Conservation (phyloP, 306 rosid genomes). For the Leucaena leucocephala region DNA sequence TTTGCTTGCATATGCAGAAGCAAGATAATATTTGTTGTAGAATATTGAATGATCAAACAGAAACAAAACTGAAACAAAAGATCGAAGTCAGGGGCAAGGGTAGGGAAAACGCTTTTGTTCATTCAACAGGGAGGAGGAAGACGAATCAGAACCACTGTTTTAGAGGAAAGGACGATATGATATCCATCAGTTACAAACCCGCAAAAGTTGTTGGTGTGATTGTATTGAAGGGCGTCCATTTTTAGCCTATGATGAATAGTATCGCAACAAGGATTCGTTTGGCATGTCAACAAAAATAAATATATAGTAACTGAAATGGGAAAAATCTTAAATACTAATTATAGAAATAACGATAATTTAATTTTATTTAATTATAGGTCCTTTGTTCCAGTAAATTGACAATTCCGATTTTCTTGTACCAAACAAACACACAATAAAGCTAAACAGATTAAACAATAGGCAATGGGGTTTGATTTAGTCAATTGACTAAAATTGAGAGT, state of each 20-base stretch:
- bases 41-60: slow-evolving; percentile 10
- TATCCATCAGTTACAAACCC: not conserved
- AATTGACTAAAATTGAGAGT: too few relatives aligned
- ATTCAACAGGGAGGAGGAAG: not conserved
- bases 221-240: not conserved
- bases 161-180: not conserved
- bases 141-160: not conserved
- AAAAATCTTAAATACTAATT: too few relatives aligned
- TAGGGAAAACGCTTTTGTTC: not conserved
- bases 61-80: not conserved
- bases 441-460: too few relatives aligned
- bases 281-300: not conserved
- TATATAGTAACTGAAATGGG: too few relatives aligned
- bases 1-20: slow-evolving; percentile 29
- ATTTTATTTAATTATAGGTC: too few relatives aligned
- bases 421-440: too few relatives aligned
- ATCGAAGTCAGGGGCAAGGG: not conserved
- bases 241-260: not conserved
- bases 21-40: not conserved
- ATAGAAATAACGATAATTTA: too few relatives aligned
- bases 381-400: too few relatives aligned
- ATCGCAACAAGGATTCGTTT: not conserved
- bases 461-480: too few relatives aligned
- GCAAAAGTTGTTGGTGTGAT: not conserved
- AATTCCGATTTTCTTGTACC: too few relatives aligned